phyloP scores from a whole-genome alignment of 106 monocot species.

The Allium cepa region DNA sequence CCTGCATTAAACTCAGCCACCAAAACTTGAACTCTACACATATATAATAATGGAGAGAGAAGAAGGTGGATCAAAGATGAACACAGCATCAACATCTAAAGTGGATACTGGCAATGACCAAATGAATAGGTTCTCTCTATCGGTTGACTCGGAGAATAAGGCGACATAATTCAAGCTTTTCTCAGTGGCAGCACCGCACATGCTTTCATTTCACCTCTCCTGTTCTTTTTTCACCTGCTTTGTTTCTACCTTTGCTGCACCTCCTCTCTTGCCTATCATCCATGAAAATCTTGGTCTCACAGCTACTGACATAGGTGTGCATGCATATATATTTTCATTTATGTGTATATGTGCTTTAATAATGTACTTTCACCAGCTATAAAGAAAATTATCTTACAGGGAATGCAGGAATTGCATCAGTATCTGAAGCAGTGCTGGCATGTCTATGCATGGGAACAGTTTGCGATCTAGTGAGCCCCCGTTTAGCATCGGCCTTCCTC shows the following conservation, averaged over 20 bases:
- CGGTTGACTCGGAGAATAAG: conserved; percentile 32
- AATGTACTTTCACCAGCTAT: conserved; percentile 37
- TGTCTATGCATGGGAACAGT: background rate
- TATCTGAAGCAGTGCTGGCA: background rate
- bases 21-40: too few species aligned
- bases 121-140: conserved; percentile 3
- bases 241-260: conserved; percentile 28
- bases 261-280: conserved; percentile 58
- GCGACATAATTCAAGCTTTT: conserved; percentile 29
- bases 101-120: too few species aligned
- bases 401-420: background rate
- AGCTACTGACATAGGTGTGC: conserved; percentile 36
- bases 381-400: conserved; percentile 32
- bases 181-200: conserved; percentile 54
- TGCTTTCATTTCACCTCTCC: conserved; percentile 51
- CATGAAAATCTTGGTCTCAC: conserved; percentile 41
- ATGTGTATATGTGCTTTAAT: conserved; percentile 37
- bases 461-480: background rate
- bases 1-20: too few species aligned
- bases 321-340: conserved; percentile 2
- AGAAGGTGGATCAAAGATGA: too few species aligned
- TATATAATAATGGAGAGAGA: too few species aligned
- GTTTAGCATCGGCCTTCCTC: background rate
- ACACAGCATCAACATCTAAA: too few species aligned
- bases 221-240: conserved; percentile 24